Conservation (phyloP, 2,329 filamentous ascomycete species). For the Phaeosphaeria sp. region DNA sequence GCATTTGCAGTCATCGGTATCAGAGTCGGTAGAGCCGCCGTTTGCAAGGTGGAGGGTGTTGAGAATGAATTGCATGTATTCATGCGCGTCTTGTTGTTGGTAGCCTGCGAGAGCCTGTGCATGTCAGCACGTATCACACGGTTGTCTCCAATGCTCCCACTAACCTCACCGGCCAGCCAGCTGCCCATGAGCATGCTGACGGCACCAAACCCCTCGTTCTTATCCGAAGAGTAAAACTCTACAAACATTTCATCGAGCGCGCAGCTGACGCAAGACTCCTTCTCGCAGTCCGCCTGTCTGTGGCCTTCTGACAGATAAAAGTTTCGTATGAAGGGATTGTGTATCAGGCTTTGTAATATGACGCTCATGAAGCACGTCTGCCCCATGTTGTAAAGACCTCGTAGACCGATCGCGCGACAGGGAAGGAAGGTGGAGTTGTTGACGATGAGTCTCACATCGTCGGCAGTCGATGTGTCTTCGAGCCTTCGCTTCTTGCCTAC, state of each 20-base stretch:
- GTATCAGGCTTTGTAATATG: conserved; percentile 88
- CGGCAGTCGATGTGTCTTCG: conserved; percentile 67
- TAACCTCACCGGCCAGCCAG: conserved; percentile 80
- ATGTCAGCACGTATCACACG: conserved; percentile 7
- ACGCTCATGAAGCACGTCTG: conserved; percentile 99
- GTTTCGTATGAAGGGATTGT: conserved; percentile 89
- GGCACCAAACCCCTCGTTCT: conserved; percentile 87
- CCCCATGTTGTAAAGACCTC: conserved; percentile 96
- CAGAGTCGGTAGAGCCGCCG: conserved; percentile 58
- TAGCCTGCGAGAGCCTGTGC: conserved; percentile 71
- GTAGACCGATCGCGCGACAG: conserved; percentile 84
- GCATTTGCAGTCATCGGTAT: conserved; percentile 70
- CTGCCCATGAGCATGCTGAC: conserved; percentile 87
- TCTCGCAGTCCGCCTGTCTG: conserved; percentile 73
- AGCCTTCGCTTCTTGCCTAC: conserved; percentile 74
- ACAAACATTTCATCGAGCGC: conserved; percentile 68
- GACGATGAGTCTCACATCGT: conserved; percentile 78
- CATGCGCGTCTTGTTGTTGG: conserved; percentile 94
- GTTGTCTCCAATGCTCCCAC: conserved; percentile 42
- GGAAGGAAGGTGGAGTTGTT: conserved; percentile 80
- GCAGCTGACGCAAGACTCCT: conserved; percentile 64
- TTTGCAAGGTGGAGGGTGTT: conserved; percentile 87
- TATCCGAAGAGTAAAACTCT: conserved; percentile 72
- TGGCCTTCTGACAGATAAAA: conserved; percentile 94
- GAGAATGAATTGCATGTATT: conserved; percentile 94